Evolutionary conservation across 192 early-diverging fungal genomes (phyloP).

Genomic region (Backusella macrospora): DNA sequence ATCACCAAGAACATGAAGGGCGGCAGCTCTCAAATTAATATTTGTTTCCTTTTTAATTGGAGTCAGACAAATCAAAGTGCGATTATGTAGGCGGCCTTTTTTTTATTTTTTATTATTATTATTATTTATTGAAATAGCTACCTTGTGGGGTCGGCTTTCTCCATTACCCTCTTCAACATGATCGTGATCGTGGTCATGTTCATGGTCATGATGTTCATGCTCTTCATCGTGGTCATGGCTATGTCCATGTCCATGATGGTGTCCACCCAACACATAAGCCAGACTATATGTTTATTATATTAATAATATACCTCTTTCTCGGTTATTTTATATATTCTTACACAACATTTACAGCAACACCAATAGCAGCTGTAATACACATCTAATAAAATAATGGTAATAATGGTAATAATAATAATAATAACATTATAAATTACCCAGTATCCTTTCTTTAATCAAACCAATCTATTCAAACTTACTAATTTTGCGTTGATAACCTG

Average conservation of each 20-base stretch:
- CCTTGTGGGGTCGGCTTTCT: background rate
- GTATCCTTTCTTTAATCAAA: background rate
- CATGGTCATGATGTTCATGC: slow-evolving; percentile 39
- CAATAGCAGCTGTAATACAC: slow-evolving; percentile 68
- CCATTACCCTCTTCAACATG: slow-evolving; percentile 15
- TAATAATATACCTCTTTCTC: slow-evolving; percentile 1
- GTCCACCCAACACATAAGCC: slow-evolving; percentile 59
- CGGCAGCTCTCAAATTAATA: slow-evolving; percentile 73
- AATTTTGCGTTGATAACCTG: slow-evolving; percentile 64
- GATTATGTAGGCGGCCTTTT: no score
- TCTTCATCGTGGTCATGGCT: slow-evolving; percentile 29
- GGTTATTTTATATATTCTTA: slow-evolving; percentile 39
- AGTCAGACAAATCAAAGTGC: background rate
- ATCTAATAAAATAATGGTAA: slow-evolving; percentile 40
- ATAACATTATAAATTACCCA: background rate
- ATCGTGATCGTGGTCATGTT: slow-evolving; percentile 42
- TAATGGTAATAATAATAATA: background rate
- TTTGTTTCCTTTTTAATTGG: slow-evolving; percentile 43
- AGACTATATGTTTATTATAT: slow-evolving; percentile 36
- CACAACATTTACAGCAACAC: slow-evolving; percentile 78
- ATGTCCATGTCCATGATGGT: slow-evolving; percentile 54
- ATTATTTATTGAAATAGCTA: background rate
- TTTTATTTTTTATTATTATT: background rate
- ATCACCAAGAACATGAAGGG: slow-evolving; percentile 82
- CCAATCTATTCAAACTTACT: slow-evolving; percentile 12